Evolutionary conservation across 1,284 basidiomycete species (phyloP).

Genomic region (Austroboletus novae-zelandiae): DNA sequence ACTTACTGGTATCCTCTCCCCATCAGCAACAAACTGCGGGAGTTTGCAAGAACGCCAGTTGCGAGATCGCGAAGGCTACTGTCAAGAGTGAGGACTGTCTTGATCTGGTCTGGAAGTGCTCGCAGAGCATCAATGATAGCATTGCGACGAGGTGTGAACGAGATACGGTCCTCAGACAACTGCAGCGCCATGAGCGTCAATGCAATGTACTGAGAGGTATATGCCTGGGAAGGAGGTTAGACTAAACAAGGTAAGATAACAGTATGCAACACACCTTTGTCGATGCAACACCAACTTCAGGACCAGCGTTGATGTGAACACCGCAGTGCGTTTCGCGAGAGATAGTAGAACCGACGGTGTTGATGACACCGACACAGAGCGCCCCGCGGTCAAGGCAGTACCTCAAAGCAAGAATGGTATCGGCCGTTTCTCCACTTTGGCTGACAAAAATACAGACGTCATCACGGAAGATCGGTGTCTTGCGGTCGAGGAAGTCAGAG

Average conservation of each 20-base stretch:
- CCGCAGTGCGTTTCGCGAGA: slow-evolving; percentile 99
- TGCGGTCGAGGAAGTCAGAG: slow-evolving; percentile 97
- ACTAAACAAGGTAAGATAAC: neutral
- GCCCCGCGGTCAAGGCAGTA: slow-evolving; percentile 98
- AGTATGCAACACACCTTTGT: slow-evolving; percentile 70
- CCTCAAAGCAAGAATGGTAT: slow-evolving; percentile 94
- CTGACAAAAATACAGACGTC: slow-evolving; percentile 97
- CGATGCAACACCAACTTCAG: slow-evolving; percentile 99
- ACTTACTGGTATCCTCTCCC: slow-evolving; percentile 94
- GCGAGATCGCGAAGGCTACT: slow-evolving; percentile 81
- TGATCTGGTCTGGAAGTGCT: slow-evolving; percentile 87
- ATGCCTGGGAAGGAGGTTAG: slow-evolving; percentile 59
- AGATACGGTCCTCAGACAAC: slow-evolving; percentile 95
- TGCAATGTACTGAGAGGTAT: slow-evolving; percentile 99
- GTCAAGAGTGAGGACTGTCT: slow-evolving; percentile 84
- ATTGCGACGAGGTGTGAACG: slow-evolving; percentile 85
- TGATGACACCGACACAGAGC: slow-evolving; percentile 95
- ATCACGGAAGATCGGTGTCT: slow-evolving; percentile 99
- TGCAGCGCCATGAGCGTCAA: slow-evolving; percentile 98
- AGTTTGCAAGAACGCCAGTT: slow-evolving; percentile 72
- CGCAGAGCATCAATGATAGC: slow-evolving; percentile 95
- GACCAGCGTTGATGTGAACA: slow-evolving; percentile 99
- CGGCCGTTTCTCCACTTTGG: slow-evolving; percentile 98
- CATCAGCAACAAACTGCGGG: slow-evolving; percentile 94
- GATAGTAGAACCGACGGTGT: slow-evolving; percentile 97